phyloP scores from a whole-genome alignment of 257 asterid genomes.

The Solanum tacnaense region DNA sequence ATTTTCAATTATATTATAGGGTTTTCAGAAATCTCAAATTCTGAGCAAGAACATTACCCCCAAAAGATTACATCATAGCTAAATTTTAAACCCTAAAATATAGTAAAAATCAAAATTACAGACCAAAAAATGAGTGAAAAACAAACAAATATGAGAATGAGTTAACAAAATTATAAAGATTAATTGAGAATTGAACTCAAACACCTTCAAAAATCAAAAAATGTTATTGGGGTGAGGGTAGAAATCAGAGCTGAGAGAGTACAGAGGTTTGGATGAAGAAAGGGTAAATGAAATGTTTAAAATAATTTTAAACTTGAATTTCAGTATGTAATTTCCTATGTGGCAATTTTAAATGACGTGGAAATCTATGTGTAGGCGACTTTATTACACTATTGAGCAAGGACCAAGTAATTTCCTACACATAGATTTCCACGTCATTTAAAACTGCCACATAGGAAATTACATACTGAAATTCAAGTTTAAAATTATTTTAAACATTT shows the following conservation, averaged over 20 bases:
- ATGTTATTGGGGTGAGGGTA: too few species aligned
- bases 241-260: too few species aligned
- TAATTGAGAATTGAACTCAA: too few species aligned
- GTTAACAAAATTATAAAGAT: too few species aligned
- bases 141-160: too few species aligned
- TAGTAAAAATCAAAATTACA: too few species aligned
- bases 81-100: too few species aligned
- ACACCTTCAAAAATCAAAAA: too few species aligned
- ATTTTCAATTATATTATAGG: background rate
- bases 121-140: too few species aligned
- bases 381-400: background rate
- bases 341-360: background rate
- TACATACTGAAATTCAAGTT: background rate
- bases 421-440: background rate
- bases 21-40: background rate
- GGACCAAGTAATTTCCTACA: background rate
- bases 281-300: too few species aligned
- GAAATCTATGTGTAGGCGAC: background rate
- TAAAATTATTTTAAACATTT: background rate
- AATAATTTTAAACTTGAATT: background rate
- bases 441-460: background rate
- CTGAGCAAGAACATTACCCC: background rate
- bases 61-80: too few species aligned
- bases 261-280: too few species aligned
- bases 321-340: background rate